Evolutionary conservation across 768 basidiomycete species (phyloP), one percentile per base, ranked within the genome.

Genomic region (Russula vinacea): DNA sequence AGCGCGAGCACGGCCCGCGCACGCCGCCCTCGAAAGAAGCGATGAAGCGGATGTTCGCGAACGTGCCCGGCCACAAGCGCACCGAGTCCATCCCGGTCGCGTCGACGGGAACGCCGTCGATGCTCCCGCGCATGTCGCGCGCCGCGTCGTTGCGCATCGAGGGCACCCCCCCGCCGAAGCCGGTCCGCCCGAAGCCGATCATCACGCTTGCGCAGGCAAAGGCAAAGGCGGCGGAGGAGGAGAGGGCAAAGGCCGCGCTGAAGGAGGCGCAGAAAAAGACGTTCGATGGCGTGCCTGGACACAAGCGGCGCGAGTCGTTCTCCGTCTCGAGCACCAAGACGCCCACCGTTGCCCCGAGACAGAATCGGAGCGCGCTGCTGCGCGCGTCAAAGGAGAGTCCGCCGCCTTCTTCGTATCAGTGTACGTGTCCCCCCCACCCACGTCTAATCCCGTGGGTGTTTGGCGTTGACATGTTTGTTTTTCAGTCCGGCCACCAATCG

Each of bases 21-120:
- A 76, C 74, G 32, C 81, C 85, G 0, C 76, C 81, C 26, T 80
- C 84, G 8, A 87, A 87, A 69, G 89, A 88, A 68, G 79, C 80
- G 26, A 78, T 80, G 2, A 79, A 79, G 17, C 76, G 83, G 74
- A 88, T 85, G 16, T 94, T 92, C 72, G 81, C 82, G 26, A 86
- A 89, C 65, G 85, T 92, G 4, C 92, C 91, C 0, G 91, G 91
- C 0, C 92, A 94, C 73, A 92, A 91, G 71, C 87, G 91, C 17
- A 54, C 79, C 0, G 83, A 79, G 67, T 82, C 81, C 8, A 89
- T 94, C 56, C 62, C 76, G 0, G 92, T 94, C 10, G 86, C 90
- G 16, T 88, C 86, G 24, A 90, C 87, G 24, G 84, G 84, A 17
- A 82, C 91, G 2, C 91, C 91, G 6, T 71, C 73, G 3, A 84